These are phyloP conservation scores for Tephrocybe sp. DNA, from an alignment of 768 basidiomycete species.

Conservation along the genomic window DNA sequence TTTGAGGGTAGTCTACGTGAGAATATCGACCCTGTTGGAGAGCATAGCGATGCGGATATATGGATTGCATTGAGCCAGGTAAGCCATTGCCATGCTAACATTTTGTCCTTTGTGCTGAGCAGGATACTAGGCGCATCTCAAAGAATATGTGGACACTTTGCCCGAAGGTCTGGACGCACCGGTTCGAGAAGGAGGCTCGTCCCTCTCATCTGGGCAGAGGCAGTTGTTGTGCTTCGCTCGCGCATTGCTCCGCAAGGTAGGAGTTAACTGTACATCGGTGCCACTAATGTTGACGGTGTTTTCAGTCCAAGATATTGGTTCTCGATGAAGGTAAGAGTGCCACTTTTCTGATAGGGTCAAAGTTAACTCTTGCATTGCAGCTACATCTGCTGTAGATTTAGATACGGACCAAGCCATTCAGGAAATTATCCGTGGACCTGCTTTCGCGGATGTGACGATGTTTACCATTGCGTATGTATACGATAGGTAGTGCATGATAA, in stretches of 20 bases:
- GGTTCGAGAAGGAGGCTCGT: slow-evolving; percentile 78
- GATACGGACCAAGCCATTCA: slow-evolving; percentile 91
- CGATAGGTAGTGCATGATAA: not conserved
- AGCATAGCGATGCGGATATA: slow-evolving; percentile 75
- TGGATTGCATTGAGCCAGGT: slow-evolving; percentile 84
- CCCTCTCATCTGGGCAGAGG: slow-evolving; percentile 81
- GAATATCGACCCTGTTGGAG: slow-evolving; percentile 87
- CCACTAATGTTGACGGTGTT: not conserved
- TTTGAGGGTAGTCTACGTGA: slow-evolving; percentile 77
- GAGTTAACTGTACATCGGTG: not conserved
- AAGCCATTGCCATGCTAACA: not conserved
- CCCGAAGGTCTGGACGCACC: slow-evolving; percentile 70
- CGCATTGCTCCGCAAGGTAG: slow-evolving; percentile 74
- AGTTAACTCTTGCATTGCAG: slow-evolving; percentile 34
- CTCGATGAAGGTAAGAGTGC: slow-evolving; percentile 77
- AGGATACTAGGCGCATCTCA: slow-evolving; percentile 55
- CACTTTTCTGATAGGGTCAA: not conserved
- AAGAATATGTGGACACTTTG: slow-evolving; percentile 64
- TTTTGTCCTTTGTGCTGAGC: not conserved
- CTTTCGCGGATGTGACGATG: slow-evolving; percentile 79
- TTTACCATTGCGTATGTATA: slow-evolving; percentile 78
- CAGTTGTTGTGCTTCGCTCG: slow-evolving; percentile 90
- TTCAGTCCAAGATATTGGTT: slow-evolving; percentile 80
- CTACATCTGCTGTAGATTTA: slow-evolving; percentile 87
- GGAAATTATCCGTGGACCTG: slow-evolving; percentile 78